Evolutionary conservation across 2,329 filamentous ascomycete species (phyloP).

Genomic region (Metarhizium robertsii): DNA sequence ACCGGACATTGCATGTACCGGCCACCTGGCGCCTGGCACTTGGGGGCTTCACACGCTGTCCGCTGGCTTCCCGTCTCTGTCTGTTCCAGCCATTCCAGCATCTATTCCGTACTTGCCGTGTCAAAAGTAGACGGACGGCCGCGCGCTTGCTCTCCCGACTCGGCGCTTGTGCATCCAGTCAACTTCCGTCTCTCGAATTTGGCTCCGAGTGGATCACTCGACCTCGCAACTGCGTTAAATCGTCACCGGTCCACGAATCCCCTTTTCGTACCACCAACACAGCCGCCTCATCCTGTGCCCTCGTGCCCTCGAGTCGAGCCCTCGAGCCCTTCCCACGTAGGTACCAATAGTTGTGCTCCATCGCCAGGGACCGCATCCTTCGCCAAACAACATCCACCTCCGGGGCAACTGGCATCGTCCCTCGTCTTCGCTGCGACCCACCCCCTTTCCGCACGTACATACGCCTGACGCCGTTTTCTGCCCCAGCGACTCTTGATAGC

Average conservation of each 20-base stretch:
- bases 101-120: no score
- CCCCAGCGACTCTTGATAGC: background rate
- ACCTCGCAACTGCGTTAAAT: background rate
- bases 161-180: background rate
- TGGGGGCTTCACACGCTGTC: no score
- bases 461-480: background rate
- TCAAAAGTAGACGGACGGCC: no score
- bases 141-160: background rate
- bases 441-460: background rate
- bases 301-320: no score
- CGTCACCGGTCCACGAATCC: background rate
- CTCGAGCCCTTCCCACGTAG: no score
- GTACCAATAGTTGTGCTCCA: background rate
- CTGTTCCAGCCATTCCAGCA: no score
- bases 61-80: no score
- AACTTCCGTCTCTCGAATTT: background rate
- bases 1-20: no score
- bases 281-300: no score
- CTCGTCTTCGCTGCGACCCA: constrained; percentile 1
- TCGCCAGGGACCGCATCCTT: background rate
- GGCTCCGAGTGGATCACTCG: background rate
- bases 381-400: background rate
- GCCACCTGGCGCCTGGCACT: no score
- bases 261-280: no score
- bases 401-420: background rate